Evolutionary conservation across 805 yeast species (phyloP).

Genomic region (Blastobotrys robertii): DNA sequence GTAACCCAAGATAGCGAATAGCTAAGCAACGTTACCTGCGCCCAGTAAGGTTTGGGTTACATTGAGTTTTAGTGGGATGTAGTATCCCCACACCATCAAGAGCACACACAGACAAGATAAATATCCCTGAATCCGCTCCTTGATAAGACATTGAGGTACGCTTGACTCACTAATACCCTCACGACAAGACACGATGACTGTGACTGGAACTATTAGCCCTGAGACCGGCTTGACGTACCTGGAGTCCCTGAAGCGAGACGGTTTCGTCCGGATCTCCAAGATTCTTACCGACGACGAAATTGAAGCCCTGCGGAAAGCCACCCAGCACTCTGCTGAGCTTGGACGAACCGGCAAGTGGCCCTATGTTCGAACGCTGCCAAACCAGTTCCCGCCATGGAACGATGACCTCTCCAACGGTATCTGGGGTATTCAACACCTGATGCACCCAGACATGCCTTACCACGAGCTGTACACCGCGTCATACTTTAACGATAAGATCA

Average conservation of each 20-base stretch:
- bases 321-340: slow-evolving; percentile 30
- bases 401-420: slow-evolving; percentile 43
- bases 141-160: no score
- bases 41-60: no score
- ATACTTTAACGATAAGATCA: slow-evolving; percentile 3
- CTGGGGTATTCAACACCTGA: slow-evolving; percentile 42
- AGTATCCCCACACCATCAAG: no score
- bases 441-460: slow-evolving; percentile 37
- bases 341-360: slow-evolving; percentile 43
- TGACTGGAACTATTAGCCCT: slow-evolving; percentile 1
- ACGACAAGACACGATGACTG: no score
- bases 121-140: no score
- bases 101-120: no score
- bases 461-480: slow-evolving; percentile 8
- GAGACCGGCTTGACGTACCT: slow-evolving; percentile 3
- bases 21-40: no score
- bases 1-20: no score
- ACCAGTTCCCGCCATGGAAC: slow-evolving; percentile 48
- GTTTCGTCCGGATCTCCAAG: slow-evolving; percentile 31
- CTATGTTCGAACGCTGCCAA: slow-evolving; percentile 40
- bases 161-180: no score
- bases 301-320: slow-evolving; percentile 22
- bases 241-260: slow-evolving; percentile 12
- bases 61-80: no score
- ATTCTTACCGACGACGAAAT: slow-evolving; percentile 35